A percentile compares a stretch with the other conserved stretches of the same genome.
phyloP scores from a whole-genome alignment of 2,329 filamentous ascomycete genomes.

The Colletotrichum incanum region DNA sequence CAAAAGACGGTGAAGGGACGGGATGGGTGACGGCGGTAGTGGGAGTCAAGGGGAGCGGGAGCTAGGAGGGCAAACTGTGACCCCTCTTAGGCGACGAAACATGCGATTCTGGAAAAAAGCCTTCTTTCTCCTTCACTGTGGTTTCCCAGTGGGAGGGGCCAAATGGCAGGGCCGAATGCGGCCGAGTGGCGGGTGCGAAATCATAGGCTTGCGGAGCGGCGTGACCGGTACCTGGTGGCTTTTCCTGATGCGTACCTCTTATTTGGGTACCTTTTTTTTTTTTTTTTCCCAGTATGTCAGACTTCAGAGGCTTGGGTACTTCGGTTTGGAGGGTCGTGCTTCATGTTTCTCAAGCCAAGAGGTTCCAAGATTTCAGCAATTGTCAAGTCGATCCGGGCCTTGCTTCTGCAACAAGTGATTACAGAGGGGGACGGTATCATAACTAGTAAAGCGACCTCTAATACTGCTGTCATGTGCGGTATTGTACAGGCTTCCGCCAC shows the following conservation, averaged over 20 bases:
- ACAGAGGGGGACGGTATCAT: no score
- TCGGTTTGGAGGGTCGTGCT: background rate
- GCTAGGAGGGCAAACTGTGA: constrained; percentile 13
- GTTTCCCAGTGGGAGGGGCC: background rate
- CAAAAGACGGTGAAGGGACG: constrained; percentile 39
- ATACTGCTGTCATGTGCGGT: background rate
- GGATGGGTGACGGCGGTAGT: background rate
- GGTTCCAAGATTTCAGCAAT: background rate
- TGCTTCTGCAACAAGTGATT: background rate
- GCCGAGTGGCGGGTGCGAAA: constrained; percentile 29
- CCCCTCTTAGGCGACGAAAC: background rate
- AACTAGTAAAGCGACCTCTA: background rate
- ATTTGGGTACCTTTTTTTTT: background rate
- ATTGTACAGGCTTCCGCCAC: background rate
- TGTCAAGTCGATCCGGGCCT: background rate
- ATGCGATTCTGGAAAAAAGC: background rate
- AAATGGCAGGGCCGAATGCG: constrained; percentile 21
- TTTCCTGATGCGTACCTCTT: constrained; percentile 4
- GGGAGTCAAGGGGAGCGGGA: constrained; percentile 13
- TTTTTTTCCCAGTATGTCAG: background rate
- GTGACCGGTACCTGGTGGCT: constrained; percentile 19
- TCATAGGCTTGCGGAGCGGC: constrained; percentile 7
- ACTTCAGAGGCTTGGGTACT: background rate
- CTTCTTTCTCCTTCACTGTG: background rate
- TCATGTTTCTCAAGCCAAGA: background rate